A percentile compares a stretch with the other conserved stretches of the same genome.
phyloP scores from a whole-genome alignment of 2,329 filamentous ascomycete genomes.

The Aspergillus vadensis region DNA sequence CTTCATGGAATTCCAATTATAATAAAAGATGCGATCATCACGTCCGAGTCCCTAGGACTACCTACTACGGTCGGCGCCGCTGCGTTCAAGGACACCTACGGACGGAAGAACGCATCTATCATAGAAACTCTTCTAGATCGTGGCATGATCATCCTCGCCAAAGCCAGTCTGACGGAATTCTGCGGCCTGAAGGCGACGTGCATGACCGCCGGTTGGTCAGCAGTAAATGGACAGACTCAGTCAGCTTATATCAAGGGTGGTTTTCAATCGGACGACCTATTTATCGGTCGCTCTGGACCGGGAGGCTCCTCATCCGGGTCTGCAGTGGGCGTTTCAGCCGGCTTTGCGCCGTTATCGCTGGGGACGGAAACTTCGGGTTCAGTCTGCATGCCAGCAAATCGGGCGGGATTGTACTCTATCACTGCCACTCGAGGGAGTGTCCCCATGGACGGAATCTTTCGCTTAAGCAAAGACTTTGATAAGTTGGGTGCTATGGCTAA shows the following conservation, averaged over 20 bases:
- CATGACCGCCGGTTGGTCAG: constrained; percentile 4
- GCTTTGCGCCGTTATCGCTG: background rate
- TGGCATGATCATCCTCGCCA: background rate
- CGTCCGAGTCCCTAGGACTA: background rate
- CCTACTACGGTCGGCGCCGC: background rate
- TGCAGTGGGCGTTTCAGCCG: background rate
- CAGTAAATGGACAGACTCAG: background rate
- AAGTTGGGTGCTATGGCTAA: background rate
- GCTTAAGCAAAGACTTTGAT: background rate
- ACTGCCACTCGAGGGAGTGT: background rate
- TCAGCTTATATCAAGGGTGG: background rate
- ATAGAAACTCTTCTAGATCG: background rate
- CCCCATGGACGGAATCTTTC: background rate
- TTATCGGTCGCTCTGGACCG: constrained; percentile 1
- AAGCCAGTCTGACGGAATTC: constrained; percentile 4
- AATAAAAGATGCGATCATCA: background rate
- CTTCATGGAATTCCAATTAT: constrained; percentile 3
- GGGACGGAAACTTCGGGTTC: constrained; percentile 3
- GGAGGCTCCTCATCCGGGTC: constrained; percentile 2
- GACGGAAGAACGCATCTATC: background rate
- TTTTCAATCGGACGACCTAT: background rate
- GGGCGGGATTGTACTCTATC: background rate
- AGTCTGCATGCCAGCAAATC: background rate
- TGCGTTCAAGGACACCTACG: background rate
- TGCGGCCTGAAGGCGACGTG: background rate